A percentile compares a stretch with the other conserved stretches of the same genome.
phyloP scores from a whole-genome alignment of 257 asterid genomes.

The Primulina eburnea region DNA sequence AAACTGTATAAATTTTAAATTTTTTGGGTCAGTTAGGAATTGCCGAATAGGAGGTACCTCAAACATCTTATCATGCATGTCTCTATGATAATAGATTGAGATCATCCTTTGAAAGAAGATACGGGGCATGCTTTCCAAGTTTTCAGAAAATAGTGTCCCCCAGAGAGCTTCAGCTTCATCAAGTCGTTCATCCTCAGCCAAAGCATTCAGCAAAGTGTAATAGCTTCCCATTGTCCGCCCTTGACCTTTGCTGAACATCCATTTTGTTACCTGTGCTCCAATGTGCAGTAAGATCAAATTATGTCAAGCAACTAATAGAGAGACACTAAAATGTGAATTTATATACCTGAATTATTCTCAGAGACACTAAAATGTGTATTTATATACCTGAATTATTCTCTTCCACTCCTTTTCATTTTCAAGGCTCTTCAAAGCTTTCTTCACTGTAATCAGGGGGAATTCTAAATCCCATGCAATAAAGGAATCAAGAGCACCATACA shows the following conservation, averaged over 20 bases:
- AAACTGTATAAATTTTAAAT: no score
- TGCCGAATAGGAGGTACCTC: conserved; percentile 52
- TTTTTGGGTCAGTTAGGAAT: background rate
- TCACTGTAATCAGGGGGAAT: conserved; percentile 84
- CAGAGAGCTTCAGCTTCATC: conserved; percentile 95
- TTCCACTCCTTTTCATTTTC: conserved; percentile 85
- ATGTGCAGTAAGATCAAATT: conserved; percentile 15
- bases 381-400: conserved; percentile 76
- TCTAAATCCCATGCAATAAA: conserved; percentile 98
- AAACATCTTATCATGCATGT: conserved; percentile 81
- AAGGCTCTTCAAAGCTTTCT: conserved; percentile 84
- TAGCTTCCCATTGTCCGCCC: conserved; percentile 98
- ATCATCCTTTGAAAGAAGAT: conserved; percentile 83
- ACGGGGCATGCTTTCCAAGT: conserved; percentile 89
- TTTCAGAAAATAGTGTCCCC: conserved; percentile 63
- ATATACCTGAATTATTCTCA: background rate
- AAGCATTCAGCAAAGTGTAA: conserved; percentile 70
- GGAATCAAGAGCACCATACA: conserved; percentile 91
- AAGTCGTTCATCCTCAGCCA: conserved; percentile 85
- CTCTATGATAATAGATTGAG: conserved; percentile 59
- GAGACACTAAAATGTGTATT: background rate
- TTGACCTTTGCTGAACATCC: conserved; percentile 98
- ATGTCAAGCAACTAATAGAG: conserved; percentile 9
- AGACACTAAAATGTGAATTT: background rate
- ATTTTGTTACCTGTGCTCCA: conserved; percentile 62